Base-by-base conservation (phyloP, 139 green algal genomes). In the Chlorella sp. region DNA sequence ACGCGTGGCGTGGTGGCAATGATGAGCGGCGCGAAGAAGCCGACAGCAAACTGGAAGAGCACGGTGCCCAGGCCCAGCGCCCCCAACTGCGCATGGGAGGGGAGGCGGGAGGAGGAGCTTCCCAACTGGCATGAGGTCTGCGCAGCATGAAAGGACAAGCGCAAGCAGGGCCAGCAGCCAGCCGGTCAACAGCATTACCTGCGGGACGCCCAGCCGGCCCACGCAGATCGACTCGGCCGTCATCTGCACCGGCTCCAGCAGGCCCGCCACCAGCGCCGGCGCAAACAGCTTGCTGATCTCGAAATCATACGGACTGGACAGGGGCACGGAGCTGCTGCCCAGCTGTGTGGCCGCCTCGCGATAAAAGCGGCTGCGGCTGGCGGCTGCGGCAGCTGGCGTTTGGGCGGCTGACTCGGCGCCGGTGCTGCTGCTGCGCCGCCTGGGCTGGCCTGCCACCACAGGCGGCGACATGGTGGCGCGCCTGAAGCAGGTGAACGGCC, bases 1-100 rank as follows among this genome's bases (percentile, higher is more conserved):
- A 90, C 83, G 0, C 68, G 56, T 11, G 87, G 87, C 36, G 87
- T 90, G 0, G 87, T 90, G 60, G 77, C 87, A 54, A 90, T 87
- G 58, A 90, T 73, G 11, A 90, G 76, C 36, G 36, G 32, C 11
- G 54, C 67, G 14, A 87, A 85, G 67, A 84, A 88, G 32, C 86
- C 86, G 6, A 90, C 82, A 0, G 82, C 54, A 69, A 90, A 88
- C 41, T 90, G 84, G 74, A 88, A 90, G 14, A 88, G 54, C 19
- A 90, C 82, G 0, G 86, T 90, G 67, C 86, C 86, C 24, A 90
- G 48, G 14, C 86, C 86, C 51, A 84, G 8, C 36, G 86, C 86
- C 8, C 86, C 86, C 2, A 90, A 81, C 81, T 87, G 56, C 32
- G 58, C 16, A 5, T 38, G 26, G 41, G 26, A n/a, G 4, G 40